Evolutionary conservation across 495 filamentous ascomycete species (phyloP).

Genomic region (Parachaetomium inaequale): DNA sequence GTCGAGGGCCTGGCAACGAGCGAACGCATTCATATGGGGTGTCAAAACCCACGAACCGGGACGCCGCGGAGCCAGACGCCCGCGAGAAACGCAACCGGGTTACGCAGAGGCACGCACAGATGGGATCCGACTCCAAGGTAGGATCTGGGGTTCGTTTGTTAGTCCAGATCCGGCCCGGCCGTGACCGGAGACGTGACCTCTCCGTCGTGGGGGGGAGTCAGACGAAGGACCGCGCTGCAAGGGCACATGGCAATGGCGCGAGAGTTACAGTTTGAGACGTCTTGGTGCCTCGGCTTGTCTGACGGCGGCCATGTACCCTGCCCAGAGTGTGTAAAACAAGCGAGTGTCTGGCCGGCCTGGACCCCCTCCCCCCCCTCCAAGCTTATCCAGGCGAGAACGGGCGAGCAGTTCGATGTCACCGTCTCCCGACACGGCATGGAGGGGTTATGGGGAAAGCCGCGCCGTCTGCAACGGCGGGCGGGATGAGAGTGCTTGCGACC

Average conservation of each 20-base stretch:
- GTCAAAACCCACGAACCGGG: slow-evolving; percentile 7
- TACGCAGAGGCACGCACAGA: background rate
- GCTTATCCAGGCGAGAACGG: background rate
- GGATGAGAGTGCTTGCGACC: background rate
- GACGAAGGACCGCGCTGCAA: background rate
- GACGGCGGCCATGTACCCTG: background rate
- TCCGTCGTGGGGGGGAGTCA: background rate
- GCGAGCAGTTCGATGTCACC: background rate
- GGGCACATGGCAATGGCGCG: background rate
- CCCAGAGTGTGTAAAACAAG: background rate
- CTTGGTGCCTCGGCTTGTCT: background rate
- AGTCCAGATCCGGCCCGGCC: background rate
- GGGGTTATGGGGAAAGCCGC: background rate
- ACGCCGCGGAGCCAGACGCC: background rate
- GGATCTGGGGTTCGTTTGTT: no score
- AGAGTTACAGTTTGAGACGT: background rate
- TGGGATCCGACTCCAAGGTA: background rate
- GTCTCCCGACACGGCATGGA: background rate
- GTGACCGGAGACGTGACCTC: background rate
- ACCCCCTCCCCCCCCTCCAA: background rate
- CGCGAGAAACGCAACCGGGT: background rate
- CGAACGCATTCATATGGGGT: no score
- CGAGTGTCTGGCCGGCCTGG: background rate
- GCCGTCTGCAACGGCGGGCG: background rate
- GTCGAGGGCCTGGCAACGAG: background rate